phyloP scores from a whole-genome alignment of 1,139 yeast species.

The Saccharomyces uvarum region DNA sequence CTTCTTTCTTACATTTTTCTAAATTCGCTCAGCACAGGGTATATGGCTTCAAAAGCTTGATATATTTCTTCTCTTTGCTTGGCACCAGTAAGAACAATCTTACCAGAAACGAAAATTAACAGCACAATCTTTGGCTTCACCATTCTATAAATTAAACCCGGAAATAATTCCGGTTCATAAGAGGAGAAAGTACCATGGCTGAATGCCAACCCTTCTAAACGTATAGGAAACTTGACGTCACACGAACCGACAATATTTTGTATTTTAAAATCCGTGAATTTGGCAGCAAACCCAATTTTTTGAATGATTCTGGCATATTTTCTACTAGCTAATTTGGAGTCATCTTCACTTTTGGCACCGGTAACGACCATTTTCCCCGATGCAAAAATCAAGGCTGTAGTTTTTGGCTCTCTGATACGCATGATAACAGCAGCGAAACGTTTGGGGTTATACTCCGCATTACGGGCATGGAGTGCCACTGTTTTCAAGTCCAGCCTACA shows the following conservation, averaged over 20 bases:
- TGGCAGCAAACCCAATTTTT: conserved; percentile 92
- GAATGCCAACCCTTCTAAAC: conserved; percentile 95
- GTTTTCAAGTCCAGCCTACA: conserved; percentile 94
- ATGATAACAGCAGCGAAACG: conserved; percentile 99
- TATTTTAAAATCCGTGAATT: conserved; percentile 92
- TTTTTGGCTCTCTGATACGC: conserved; percentile 98
- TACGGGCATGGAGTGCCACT: conserved; percentile 96
- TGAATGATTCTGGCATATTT: conserved; percentile 97
- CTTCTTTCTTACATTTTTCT: conserved; percentile 47
- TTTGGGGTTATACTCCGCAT: conserved; percentile 95
- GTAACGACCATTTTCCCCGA: conserved; percentile 99
- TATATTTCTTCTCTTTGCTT: conserved; percentile 97
- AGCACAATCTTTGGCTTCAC: conserved; percentile 96
- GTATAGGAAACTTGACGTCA: conserved; percentile 95
- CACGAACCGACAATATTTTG: conserved; percentile 98
- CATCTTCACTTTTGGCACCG: conserved; percentile 98
- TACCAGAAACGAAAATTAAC: conserved; percentile 92
- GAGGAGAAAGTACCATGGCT: conserved; percentile 98
- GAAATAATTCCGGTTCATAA: conserved; percentile 96
- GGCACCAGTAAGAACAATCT: conserved; percentile 97
- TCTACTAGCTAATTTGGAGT: conserved; percentile 91
- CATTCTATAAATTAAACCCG: conserved; percentile 98
- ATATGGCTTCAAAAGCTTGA: conserved; percentile 95
- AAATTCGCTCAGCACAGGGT: conserved; percentile 96
- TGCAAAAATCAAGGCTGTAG: conserved; percentile 95